Evolutionary conservation across 108 stramenopile species (phyloP).

Genomic region (Stephanodiscus triporus): DNA sequence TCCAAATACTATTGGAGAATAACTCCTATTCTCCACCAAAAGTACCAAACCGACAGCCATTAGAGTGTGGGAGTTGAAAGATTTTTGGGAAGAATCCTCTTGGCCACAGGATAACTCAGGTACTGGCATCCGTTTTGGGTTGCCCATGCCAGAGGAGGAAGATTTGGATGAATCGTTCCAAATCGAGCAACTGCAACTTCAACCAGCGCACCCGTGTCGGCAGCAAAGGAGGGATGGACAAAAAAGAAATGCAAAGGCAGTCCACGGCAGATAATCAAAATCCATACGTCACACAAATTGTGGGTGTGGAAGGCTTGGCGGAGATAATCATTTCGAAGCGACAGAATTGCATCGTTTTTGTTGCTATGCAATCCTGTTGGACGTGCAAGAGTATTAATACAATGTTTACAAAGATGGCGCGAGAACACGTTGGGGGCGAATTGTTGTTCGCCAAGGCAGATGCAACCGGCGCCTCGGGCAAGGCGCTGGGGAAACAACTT

Average conservation of each 20-base stretch:
- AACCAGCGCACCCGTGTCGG: constrained; percentile 13
- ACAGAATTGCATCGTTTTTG: constrained; percentile 68
- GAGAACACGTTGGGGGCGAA: constrained; percentile 49
- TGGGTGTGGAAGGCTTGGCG: constrained; percentile 64
- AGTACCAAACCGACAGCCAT: constrained; percentile 21
- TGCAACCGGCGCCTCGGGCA: constrained; percentile 64
- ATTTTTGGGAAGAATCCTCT: constrained; percentile 81
- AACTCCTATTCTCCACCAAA: constrained; percentile 59
- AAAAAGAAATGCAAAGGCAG: constrained; percentile 28
- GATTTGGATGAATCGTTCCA: constrained; percentile 57
- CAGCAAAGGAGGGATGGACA: constrained; percentile 29
- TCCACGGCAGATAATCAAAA: constrained; percentile 36
- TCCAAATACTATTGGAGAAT: constrained; percentile 64
- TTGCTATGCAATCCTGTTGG: constrained; percentile 79
- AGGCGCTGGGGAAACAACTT: constrained; percentile 62
- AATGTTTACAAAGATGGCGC: constrained; percentile 70
- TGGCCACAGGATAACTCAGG: constrained; percentile 85
- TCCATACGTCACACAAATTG: constrained; percentile 66
- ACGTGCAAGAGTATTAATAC: constrained; percentile 72
- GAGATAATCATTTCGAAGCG: constrained; percentile 50
- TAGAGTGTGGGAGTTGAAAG: constrained; percentile 67
- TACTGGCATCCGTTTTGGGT: constrained; percentile 68
- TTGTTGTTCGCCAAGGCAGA: constrained; percentile 82
- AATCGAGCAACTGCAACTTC: constrained; percentile 27
- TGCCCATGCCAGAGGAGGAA: constrained; percentile 62